These are phyloP conservation scores for Dothidotthia symphoricarpi DNA, from an alignment of 2,329 filamentous ascomycete species.

Conservation along the genomic window DNA sequence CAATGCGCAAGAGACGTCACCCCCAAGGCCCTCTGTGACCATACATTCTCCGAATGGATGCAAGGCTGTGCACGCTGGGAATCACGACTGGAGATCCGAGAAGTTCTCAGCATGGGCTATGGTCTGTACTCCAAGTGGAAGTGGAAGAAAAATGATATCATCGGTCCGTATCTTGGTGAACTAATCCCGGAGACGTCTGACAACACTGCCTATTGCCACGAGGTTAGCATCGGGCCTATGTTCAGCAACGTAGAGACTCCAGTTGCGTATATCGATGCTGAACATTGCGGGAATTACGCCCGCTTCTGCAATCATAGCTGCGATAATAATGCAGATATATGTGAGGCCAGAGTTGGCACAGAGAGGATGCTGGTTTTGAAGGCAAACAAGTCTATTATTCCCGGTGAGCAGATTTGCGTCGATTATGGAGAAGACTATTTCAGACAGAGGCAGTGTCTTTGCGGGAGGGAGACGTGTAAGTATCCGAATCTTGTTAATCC, in stretches of 20 bases:
- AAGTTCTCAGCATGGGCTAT: not conserved
- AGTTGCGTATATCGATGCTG: constrained; percentile 7
- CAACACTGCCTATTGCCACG: constrained; percentile 8
- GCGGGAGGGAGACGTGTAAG: constrained; percentile 3
- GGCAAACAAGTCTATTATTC: constrained; percentile 1
- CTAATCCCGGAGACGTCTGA: constrained; percentile 2
- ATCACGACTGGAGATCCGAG: constrained; percentile 3
- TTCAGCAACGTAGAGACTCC: not conserved
- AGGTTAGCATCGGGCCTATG: constrained; percentile 5
- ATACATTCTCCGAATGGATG: constrained; percentile 8
- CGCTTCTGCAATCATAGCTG: constrained; percentile 13
- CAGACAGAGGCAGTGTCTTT: constrained; percentile 2
- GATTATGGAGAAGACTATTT: constrained; percentile 9
- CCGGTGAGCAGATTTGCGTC: constrained; percentile 4
- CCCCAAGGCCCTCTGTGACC: constrained; percentile 2
- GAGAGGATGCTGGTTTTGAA: constrained; percentile 4
- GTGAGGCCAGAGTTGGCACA: constrained; percentile 4
- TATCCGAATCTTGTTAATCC: not conserved
- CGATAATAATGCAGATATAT: constrained; percentile 6
- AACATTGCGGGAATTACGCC: constrained; percentile 4
- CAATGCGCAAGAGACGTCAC: not conserved
- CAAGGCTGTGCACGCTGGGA: constrained; percentile 3
- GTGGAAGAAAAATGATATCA: constrained; percentile 2
- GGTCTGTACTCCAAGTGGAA: constrained; percentile 2
- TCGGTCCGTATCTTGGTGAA: constrained; percentile 7